These are phyloP conservation scores for Mercurialis annua DNA, from an alignment of 345 rosid genomes.

Conservation along the genomic window DNA sequence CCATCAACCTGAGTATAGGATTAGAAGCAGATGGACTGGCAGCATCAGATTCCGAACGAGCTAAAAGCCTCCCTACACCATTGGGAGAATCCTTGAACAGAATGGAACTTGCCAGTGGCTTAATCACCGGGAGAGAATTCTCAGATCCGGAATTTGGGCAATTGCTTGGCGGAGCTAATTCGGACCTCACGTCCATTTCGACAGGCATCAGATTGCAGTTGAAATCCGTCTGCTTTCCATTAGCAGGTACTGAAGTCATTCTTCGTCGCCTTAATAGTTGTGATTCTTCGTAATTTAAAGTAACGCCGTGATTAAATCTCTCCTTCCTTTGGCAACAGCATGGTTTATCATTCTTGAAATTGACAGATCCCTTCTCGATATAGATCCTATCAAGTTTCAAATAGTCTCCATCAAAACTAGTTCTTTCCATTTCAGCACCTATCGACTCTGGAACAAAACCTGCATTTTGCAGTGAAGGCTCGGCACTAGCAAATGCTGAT, in stretches of 20 bases:
- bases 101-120: slow-evolving; percentile 24
- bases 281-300: slow-evolving; percentile 50
- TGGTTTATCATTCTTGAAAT: slow-evolving; percentile 50
- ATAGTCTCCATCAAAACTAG: slow-evolving; percentile 30
- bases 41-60: slow-evolving; percentile 40
- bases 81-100: slow-evolving; percentile 35
- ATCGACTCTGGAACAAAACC: slow-evolving; percentile 34
- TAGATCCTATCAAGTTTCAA: slow-evolving; percentile 29
- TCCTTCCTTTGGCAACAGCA: slow-evolving; percentile 95
- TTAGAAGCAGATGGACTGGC: slow-evolving; percentile 68
- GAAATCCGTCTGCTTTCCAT: slow-evolving; percentile 28
- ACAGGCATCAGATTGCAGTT: slow-evolving; percentile 24
- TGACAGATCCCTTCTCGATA: slow-evolving; percentile 42
- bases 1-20: slow-evolving; percentile 91
- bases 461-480: slow-evolving; percentile 35
- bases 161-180: slow-evolving; percentile 32
- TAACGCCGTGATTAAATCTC: slow-evolving; percentile 43
- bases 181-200: slow-evolving; percentile 39
- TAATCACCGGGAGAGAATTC: slow-evolving; percentile 28
- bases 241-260: slow-evolving; percentile 38
- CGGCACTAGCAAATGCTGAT: slow-evolving; percentile 25
- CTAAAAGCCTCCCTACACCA: slow-evolving; percentile 28
- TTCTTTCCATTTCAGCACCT: slow-evolving; percentile 26
- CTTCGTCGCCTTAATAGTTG: slow-evolving; percentile 54
- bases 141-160: slow-evolving; percentile 38